A percentile compares a stretch with the other conserved stretches of the same genome.
Evolutionary conservation across 164 flowering plant genomes (phyloP).

Genomic region (Chimonanthus salicifolius): DNA sequence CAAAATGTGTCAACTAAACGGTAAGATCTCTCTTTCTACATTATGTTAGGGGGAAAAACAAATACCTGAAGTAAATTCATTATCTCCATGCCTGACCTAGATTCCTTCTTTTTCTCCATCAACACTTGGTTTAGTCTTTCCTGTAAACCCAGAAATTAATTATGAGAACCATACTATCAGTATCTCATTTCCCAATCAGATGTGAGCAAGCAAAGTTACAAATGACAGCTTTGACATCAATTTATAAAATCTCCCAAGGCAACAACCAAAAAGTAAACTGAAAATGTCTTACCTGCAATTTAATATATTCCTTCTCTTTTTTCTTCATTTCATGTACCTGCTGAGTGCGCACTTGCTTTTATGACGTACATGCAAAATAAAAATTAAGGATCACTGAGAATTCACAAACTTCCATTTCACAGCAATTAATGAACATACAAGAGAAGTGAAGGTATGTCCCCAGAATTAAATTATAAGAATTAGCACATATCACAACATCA

Average conservation of each 20-base stretch:
- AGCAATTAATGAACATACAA: neutral
- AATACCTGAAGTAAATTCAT: conserved; percentile 91
- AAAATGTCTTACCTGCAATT: conserved; percentile 60
- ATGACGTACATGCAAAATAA: neutral
- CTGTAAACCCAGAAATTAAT: conserved; percentile 26
- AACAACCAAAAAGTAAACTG: neutral
- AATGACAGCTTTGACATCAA: neutral
- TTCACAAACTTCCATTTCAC: neutral
- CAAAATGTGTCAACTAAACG: neutral
- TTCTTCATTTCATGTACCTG: conserved; percentile 98
- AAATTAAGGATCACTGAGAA: conserved; percentile 1
- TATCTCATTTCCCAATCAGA: neutral
- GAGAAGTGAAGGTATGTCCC: neutral
- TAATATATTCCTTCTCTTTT: conserved; percentile 93
- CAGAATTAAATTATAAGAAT: neutral
- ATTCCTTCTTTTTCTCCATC: conserved; percentile 99
- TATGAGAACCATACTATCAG: neutral
- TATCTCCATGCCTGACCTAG: conserved; percentile 98
- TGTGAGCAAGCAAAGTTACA: neutral
- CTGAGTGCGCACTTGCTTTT: conserved; percentile 94
- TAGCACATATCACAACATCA: neutral
- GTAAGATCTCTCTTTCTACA: neutral
- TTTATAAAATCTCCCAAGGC: neutral
- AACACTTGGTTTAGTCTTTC: conserved; percentile 90
- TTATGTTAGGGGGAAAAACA: neutral